Conservation (phyloP, 495 filamentous ascomycete genomes). For the Neurospora tetrasperma region DNA sequence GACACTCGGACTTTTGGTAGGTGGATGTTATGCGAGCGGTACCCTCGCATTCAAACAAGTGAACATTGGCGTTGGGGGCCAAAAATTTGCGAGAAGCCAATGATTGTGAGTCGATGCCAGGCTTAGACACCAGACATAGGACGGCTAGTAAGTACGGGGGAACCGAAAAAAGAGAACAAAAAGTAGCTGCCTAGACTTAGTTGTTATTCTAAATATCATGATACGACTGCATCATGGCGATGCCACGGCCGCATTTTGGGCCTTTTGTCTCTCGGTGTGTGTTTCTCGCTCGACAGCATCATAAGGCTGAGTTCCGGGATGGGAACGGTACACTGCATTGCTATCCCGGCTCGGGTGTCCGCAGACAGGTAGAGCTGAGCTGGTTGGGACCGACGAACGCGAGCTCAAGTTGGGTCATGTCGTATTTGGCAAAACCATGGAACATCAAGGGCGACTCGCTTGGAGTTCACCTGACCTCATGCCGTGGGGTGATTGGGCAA, state of each 20-base stretch:
- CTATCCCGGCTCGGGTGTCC: neutral
- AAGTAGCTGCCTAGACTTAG: neutral
- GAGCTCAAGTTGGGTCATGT: no score
- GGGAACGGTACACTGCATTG: neutral
- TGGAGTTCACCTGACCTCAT: neutral
- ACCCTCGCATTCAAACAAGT: neutral
- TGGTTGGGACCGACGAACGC: neutral
- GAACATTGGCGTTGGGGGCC: neutral
- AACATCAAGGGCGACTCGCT: no score
- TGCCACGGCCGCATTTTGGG: neutral
- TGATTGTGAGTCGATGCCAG: neutral
- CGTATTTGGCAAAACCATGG: no score
- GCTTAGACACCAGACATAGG: neutral
- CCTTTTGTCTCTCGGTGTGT: neutral
- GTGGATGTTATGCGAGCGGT: neutral
- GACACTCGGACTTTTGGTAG: neutral
- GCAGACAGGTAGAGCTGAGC: neutral
- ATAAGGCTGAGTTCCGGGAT: neutral
- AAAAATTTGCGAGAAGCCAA: neutral
- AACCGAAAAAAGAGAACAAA: neutral
- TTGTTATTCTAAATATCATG: neutral
- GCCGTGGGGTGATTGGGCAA: neutral
- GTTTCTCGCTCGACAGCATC: neutral
- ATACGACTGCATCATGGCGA: neutral
- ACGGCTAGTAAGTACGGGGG: neutral